Base-by-base conservation (phyloP, 73 alveolate species). In the Paramecium sexaurelia region DNA sequence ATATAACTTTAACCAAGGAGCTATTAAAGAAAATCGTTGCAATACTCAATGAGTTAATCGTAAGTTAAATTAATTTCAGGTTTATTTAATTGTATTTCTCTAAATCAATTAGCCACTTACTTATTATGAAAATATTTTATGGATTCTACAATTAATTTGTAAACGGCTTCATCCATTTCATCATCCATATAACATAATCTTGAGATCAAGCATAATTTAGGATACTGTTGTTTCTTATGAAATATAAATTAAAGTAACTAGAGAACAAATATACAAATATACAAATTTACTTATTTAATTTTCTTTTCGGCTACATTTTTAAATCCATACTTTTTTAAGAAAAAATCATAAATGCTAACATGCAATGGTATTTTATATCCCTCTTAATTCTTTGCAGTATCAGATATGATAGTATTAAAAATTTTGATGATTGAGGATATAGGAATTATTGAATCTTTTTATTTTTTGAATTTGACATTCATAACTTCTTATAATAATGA, bases 261-360 rank as follows among this genome's bases (percentile, higher is more conserved):
- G 15, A 9, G 13, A 32, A 9, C n/a, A n/a, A n/a, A n/a, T n/a
- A n/a, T 0, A n/a, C 1, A 2, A 33, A 11, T 27, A 71, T 11
- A 17, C 17, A 35, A 15, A 9, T 39, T 0, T 85, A 85, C 87
- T 36, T 87, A 75, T 85, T 61, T 61, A 27, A 87, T 91, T 78
- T 95, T 92, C 78, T 85, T 89, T 92, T 95, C 98, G 55, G 98
- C 98, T 5, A 95, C 98, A 39, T 93, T 91, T 55, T 95, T 95
- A 17, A 95, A 86, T 0, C 98, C 98, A 85, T 95, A 95, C 55
- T 93, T 92, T 26, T 93, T 85, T 92, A 93, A 92, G 66, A 93
- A 89, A 67, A 22, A 84, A 51, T 95, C 98, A 73, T 95, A 95
- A 13, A 94, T 43, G 13, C 90, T 45, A 8, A 78, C 75, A 39